Conservation (phyloP, 306 rosid species). For the Ammopiptanthus mongolicus region DNA sequence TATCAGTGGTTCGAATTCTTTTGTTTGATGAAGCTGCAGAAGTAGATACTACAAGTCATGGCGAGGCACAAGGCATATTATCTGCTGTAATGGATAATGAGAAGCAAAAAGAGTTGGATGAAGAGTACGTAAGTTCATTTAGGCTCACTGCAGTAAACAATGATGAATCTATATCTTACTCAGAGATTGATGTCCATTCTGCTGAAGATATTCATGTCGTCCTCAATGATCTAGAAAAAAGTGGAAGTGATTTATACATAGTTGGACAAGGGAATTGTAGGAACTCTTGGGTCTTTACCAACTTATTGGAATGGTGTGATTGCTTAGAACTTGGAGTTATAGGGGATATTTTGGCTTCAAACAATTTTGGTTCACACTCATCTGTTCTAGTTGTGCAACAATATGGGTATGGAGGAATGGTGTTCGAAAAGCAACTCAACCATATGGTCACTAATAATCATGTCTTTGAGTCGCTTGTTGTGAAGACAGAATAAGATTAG, state of each 20-base stretch:
- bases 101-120: slow-evolving; percentile 33
- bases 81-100: background rate
- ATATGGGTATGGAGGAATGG: slow-evolving; percentile 36
- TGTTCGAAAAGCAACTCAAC: background rate
- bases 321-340: slow-evolving; percentile 45
- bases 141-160: slow-evolving; percentile 13
- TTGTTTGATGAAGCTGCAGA: slow-evolving; percentile 18
- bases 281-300: background rate
- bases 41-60: background rate
- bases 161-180: slow-evolving; percentile 25
- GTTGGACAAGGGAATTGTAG: slow-evolving; percentile 48
- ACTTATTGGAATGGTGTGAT: slow-evolving; percentile 44
- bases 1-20: slow-evolving; percentile 41
- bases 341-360: slow-evolving; percentile 47
- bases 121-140: slow-evolving; percentile 35
- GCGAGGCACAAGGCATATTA: slow-evolving; percentile 4
- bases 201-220: slow-evolving; percentile 29
- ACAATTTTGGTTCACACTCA: slow-evolving; percentile 22
- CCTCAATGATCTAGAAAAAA: slow-evolving; percentile 25
- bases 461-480: background rate
- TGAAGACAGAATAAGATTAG: background rate
- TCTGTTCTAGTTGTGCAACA: slow-evolving; percentile 52
- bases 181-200: slow-evolving; percentile 25
- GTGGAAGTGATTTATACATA: slow-evolving; percentile 31
- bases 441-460: background rate